phyloP scores from a whole-genome alignment of 805 yeast species.

The Candida anglica region DNA sequence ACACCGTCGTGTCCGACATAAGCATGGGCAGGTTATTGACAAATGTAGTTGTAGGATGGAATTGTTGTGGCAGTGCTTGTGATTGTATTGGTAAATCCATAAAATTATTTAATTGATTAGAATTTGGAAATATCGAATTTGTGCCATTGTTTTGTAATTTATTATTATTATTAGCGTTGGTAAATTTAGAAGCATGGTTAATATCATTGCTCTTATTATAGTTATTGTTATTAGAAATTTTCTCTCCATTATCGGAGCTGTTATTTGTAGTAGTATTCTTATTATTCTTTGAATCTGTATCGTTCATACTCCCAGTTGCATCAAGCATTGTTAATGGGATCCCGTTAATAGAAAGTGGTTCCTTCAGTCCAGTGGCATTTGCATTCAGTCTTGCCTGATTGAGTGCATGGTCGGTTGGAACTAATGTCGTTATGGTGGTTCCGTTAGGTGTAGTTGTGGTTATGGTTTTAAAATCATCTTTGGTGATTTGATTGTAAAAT shows the following conservation, averaged over 20 bases:
- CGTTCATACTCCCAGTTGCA: conserved; percentile 67
- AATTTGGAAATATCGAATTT: no score
- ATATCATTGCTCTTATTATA: conserved; percentile 3
- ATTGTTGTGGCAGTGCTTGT: conserved; percentile 6
- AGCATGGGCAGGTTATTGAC: no score
- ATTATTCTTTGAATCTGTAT: conserved; percentile 8
- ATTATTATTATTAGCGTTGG: conserved; percentile 5
- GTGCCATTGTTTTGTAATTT: no score
- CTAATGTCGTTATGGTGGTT: conserved; percentile 82
- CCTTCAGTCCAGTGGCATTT: conserved; percentile 51
- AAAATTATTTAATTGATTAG: not conserved
- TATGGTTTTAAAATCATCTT: conserved; percentile 81
- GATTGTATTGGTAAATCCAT: conserved; percentile 2
- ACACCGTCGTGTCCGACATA: no score
- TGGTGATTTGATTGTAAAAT: conserved; percentile 83
- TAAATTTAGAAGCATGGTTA: no score
- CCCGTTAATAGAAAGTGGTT: conserved; percentile 61
- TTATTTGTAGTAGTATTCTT: not conserved
- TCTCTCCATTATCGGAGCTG: not conserved
- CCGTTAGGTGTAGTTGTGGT: conserved; percentile 90
- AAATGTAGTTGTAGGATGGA: conserved; percentile 8
- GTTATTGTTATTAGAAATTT: conserved; percentile 3
- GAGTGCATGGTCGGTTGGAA: conserved; percentile 80
- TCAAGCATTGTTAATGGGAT: conserved; percentile 70
- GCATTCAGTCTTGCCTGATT: conserved; percentile 55